Conservation (phyloP, 2,329 filamentous ascomycete species). For the Didymella segeticola region DNA sequence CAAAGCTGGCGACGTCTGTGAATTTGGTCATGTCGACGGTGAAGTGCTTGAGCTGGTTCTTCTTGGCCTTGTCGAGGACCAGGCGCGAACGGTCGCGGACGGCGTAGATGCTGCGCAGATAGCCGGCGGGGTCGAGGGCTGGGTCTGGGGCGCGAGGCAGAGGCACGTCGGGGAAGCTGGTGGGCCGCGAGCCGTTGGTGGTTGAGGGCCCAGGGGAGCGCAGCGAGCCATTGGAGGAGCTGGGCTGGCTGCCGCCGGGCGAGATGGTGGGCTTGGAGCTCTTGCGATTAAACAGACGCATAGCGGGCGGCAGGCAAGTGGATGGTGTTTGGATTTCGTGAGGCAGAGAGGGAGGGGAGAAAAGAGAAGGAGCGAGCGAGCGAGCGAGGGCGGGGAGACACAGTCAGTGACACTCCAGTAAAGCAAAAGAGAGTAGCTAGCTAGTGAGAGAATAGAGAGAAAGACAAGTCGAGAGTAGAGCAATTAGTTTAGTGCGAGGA, state of each 20-base stretch:
- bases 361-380: constrained; percentile 6
- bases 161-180: constrained; percentile 73
- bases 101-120: constrained; percentile 86
- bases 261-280: constrained; percentile 50
- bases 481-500: too few relatives aligned
- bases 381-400: too few relatives aligned
- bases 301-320: constrained; percentile 33
- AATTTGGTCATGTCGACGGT: constrained; percentile 88
- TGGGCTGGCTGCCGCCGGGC: constrained; percentile 48
- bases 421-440: not conserved
- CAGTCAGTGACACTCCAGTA: too few relatives aligned
- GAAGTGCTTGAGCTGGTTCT: constrained; percentile 82
- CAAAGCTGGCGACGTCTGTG: constrained; percentile 80
- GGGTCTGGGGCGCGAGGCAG: constrained; percentile 88
- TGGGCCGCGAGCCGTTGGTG: constrained; percentile 47
- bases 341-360: constrained; percentile 9
- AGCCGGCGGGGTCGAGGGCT: constrained; percentile 83
- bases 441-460: constrained; percentile 9
- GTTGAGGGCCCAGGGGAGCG: constrained; percentile 57
- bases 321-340: not conserved
- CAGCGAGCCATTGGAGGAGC: constrained; percentile 57
- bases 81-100: constrained; percentile 81
- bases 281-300: constrained; percentile 63
- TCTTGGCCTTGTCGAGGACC: constrained; percentile 77
- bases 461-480: too few relatives aligned